Percentiles rank a stretch among this genome's conserved stretches.
Evolutionary conservation across 2,329 filamentous ascomycete genomes (phyloP).

Genomic region (Botrytis byssoidea): DNA sequence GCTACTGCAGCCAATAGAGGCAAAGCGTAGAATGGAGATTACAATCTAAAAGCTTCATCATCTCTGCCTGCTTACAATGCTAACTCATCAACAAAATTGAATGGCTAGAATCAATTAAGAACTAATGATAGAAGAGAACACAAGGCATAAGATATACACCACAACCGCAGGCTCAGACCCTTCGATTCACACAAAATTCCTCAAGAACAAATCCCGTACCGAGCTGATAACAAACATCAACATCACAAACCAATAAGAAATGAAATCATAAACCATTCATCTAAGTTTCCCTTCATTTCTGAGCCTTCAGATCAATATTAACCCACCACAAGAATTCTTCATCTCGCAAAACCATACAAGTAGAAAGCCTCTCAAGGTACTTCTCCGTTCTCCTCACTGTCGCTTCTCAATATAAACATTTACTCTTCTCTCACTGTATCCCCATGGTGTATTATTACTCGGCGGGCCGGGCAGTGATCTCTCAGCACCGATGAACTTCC

Average conservation of each 20-base stretch:
- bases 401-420: not conserved
- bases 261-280: not conserved
- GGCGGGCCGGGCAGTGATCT: not conserved
- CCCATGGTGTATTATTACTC: not conserved
- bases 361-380: not conserved
- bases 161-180: not conserved
- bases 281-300: not conserved
- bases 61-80: not conserved
- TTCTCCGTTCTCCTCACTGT: not conserved
- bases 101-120: not conserved
- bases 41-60: not conserved
- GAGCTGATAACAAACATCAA: not conserved
- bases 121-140: not conserved
- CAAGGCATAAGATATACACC: not conserved
- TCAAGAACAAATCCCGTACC: not conserved
- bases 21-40: not conserved
- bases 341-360: not conserved
- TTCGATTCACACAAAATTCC: not conserved
- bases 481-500: not conserved
- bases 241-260: not conserved
- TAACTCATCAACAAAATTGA: not conserved
- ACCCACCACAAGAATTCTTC: not conserved
- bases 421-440: not conserved
- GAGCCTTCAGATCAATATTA: not conserved
- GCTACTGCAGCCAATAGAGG: not conserved